Evolutionary conservation across 2,329 filamentous ascomycete species (phyloP).

Genomic region (Beauveria sp.): DNA sequence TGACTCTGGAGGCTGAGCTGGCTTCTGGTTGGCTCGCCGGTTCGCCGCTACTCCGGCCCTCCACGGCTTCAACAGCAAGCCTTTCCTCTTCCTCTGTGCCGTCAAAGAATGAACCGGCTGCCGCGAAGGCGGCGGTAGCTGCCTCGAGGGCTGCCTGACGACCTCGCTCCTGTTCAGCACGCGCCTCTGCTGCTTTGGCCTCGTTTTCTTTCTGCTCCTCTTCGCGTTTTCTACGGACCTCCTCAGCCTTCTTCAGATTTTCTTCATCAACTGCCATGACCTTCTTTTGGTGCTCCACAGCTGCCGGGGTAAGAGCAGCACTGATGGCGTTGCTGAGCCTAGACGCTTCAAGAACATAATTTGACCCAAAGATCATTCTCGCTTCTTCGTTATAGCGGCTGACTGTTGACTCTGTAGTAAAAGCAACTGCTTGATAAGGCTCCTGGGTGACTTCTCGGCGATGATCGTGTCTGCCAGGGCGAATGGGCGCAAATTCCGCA

Average conservation of each 20-base stretch:
- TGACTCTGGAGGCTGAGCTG: conserved; percentile 47
- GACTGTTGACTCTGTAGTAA: conserved; percentile 62
- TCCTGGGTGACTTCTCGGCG: conserved; percentile 47
- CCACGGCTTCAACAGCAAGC: conserved; percentile 71
- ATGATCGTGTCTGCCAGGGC: conserved; percentile 38
- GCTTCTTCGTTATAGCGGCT: conserved; percentile 86
- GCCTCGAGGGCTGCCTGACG: conserved; percentile 50
- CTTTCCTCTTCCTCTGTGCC: conserved; percentile 16
- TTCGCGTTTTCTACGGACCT: conserved; percentile 53
- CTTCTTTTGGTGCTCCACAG: conserved; percentile 73
- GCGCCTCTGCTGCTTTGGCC: conserved; percentile 47
- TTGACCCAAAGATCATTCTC: conserved; percentile 70
- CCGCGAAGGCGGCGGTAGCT: conserved; percentile 34
- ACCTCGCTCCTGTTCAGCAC: conserved; percentile 56
- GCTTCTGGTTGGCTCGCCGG: conserved; percentile 17
- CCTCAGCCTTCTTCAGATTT: conserved; percentile 41
- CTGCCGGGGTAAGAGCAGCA: conserved; percentile 69
- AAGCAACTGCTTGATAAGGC: conserved; percentile 68
- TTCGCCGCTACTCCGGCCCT: conserved; percentile 33
- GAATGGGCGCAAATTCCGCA: conserved; percentile 39
- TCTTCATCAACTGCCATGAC: conserved; percentile 52
- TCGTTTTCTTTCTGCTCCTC: conserved; percentile 47
- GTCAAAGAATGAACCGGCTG: conserved; percentile 23
- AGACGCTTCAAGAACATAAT: conserved; percentile 57
- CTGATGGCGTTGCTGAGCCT: conserved; percentile 62